Conservation (phyloP, 2,329 filamentous ascomycete genomes). For the Pseudomassariella vexata region DNA sequence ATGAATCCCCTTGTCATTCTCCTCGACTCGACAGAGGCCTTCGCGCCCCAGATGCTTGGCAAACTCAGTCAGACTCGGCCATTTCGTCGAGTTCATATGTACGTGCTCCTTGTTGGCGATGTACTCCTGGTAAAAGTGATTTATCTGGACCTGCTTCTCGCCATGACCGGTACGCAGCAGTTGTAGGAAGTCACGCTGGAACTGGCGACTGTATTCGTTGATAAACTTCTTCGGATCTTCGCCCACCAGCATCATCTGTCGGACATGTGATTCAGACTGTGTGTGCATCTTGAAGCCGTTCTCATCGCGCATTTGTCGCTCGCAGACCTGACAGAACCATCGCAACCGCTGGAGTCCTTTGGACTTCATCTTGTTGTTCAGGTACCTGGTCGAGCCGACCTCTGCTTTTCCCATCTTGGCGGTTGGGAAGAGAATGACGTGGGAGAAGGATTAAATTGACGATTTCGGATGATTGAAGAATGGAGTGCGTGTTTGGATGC, state of each 20-base stretch:
- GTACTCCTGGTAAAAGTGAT: conserved; percentile 93
- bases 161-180: conserved; percentile 79
- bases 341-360: conserved; percentile 73
- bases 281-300: conserved; percentile 87
- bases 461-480: no score
- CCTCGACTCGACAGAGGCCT: conserved; percentile 84
- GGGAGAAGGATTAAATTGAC: no score
- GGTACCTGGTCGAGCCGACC: conserved; percentile 82
- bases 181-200: conserved; percentile 71
- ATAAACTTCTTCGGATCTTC: conserved; percentile 83
- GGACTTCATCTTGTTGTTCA: conserved; percentile 85
- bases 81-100: conserved; percentile 91
- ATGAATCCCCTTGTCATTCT: conserved; percentile 78
- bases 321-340: conserved; percentile 87
- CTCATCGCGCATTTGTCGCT: conserved; percentile 72
- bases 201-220: conserved; percentile 74
- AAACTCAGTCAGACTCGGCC: conserved; percentile 84
- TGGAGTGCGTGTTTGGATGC: background rate
- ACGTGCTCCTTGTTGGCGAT: conserved; percentile 83
- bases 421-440: conserved; percentile 7
- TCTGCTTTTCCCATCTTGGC: conserved; percentile 84
- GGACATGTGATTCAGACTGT: conserved; percentile 77
- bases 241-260: conserved; percentile 83
- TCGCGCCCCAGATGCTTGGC: conserved; percentile 81
- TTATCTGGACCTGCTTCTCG: conserved; percentile 83